phyloP scores from a whole-genome alignment of 2,329 filamentous ascomycete genomes.

The Esteya vermicola region DNA sequence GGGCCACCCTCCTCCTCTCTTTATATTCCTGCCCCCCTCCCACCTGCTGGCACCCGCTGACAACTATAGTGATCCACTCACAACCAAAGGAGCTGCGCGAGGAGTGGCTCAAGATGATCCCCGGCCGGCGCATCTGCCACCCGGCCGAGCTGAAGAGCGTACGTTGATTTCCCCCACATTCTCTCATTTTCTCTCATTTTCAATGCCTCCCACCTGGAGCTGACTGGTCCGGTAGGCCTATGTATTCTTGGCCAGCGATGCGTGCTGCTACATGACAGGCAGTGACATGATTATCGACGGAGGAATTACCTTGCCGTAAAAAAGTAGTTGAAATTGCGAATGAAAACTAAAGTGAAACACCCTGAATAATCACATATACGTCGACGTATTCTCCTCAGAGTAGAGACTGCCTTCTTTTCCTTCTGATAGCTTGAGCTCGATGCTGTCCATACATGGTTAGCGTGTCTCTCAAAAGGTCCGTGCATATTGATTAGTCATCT shows the following conservation, averaged over 20 bases:
- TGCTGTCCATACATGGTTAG: too few species aligned
- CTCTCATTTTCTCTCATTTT: too few species aligned
- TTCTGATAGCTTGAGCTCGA: too few species aligned
- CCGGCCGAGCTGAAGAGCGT: conserved; percentile 46
- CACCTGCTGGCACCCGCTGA: too few species aligned
- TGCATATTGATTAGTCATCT: too few species aligned
- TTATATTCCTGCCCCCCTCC: background rate
- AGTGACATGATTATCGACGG: background rate
- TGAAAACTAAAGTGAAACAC: too few species aligned
- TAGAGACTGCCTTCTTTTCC: too few species aligned
- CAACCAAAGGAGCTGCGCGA: conserved; percentile 46
- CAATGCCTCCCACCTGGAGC: too few species aligned
- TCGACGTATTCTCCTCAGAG: too few species aligned
- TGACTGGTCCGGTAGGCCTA: conserved; percentile 15
- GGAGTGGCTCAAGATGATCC: conserved; percentile 45
- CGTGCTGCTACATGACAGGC: conserved; percentile 24
- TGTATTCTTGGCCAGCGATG: conserved; percentile 45
- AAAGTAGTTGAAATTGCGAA: background rate
- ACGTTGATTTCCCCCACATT: too few species aligned
- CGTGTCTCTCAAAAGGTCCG: too few species aligned
- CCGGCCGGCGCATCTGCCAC: conserved; percentile 33
- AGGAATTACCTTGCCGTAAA: background rate
- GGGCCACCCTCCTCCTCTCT: background rate
- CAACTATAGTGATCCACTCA: background rate
- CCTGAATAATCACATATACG: too few species aligned